Evolutionary conservation across 2,329 filamentous ascomycete species (phyloP), one percentile per base, ranked within the genome.

Genomic region (Kalaharituber pfeilii): DNA sequence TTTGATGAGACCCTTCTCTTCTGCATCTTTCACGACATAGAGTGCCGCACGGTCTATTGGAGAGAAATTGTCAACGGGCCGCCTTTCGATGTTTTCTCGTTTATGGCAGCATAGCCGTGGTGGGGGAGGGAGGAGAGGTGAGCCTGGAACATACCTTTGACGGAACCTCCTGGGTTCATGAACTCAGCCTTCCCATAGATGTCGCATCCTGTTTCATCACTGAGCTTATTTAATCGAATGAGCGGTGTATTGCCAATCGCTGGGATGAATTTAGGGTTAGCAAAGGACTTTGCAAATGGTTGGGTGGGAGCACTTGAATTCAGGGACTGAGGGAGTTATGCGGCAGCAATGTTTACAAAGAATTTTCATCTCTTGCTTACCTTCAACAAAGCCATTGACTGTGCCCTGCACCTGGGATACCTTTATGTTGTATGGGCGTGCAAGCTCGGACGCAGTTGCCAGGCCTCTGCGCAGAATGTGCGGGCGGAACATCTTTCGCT

Each of bases 171-270:
- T 1, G 91, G 91, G 74, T 98, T 98, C 75, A 94, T 91, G 72
- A 98, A 98, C 69, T 98, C 91, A 64, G 91, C 88, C 70, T 98
- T 98, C 65, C 89, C 91, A 39, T 96, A 80, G 56, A 98, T 75
- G 64, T 94, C 84, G 75, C 91, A 96, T 61, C 88, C 87, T 0
- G 91, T 96, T 66, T 93, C 77, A 57, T 86, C 80, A 39, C 89
- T 96, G 62, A 96, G 80, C 58, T 75, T 79, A 70, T 94, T 89
- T 51, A 98, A 75, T 50, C 84, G 82, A 68, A 98, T 94, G 53
- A 98, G 78, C 1, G 91, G 89, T 0, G 91, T 98, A 70, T 96
- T 96, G 60, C 91, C 91, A 71, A 98, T 96, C 53, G 91, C 91
- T 94, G 61, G 45, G n/a, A n/a, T 47, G 58, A 62, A 53, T 60